Evolutionary conservation across 495 filamentous ascomycete genomes (phyloP).

Genomic region (Pyrenula massariospora): DNA sequence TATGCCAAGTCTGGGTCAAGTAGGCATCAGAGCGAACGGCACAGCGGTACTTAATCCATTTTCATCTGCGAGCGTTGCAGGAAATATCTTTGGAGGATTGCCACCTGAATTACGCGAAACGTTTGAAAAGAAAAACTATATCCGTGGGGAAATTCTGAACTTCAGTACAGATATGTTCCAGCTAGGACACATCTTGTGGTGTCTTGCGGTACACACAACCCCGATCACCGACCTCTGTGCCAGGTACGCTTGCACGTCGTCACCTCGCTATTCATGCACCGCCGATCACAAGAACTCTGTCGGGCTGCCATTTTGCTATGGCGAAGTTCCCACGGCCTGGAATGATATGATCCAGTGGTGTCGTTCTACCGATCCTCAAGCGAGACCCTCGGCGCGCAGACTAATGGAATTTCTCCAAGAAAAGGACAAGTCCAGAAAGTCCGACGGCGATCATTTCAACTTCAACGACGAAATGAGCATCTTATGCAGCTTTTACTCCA

Average conservation of each 20-base stretch:
- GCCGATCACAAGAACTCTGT: slow-evolving; percentile 5
- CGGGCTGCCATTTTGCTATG: slow-evolving; percentile 1
- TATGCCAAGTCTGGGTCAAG: not conserved
- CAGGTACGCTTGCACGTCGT: slow-evolving; percentile 2
- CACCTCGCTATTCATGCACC: slow-evolving; percentile 3
- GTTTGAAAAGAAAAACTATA: not conserved
- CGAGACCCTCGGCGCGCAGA: not conserved
- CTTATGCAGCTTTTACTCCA: not conserved
- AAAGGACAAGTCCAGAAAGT: not conserved
- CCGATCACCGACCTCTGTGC: slow-evolving; percentile 1
- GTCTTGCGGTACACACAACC: slow-evolving; percentile 4
- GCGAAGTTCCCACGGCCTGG: not conserved
- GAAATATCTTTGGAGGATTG: slow-evolving; percentile 1
- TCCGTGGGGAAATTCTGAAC: not conserved
- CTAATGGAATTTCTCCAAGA: not conserved
- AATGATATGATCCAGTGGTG: not conserved
- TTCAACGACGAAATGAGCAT: not conserved
- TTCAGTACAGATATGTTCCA: slow-evolving; percentile 7
- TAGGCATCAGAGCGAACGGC: slow-evolving; percentile 5
- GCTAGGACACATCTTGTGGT: slow-evolving; percentile 5
- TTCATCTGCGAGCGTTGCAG: slow-evolving; percentile 1
- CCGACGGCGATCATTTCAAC: not conserved
- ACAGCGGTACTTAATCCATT: slow-evolving; percentile 1
- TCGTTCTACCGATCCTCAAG: not conserved
- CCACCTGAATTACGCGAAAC: slow-evolving; percentile 3